A percentile compares a stretch with the other conserved stretches of the same genome.
Conservation (phyloP, 768 basidiomycete genomes). For the Mycena maculata region DNA sequence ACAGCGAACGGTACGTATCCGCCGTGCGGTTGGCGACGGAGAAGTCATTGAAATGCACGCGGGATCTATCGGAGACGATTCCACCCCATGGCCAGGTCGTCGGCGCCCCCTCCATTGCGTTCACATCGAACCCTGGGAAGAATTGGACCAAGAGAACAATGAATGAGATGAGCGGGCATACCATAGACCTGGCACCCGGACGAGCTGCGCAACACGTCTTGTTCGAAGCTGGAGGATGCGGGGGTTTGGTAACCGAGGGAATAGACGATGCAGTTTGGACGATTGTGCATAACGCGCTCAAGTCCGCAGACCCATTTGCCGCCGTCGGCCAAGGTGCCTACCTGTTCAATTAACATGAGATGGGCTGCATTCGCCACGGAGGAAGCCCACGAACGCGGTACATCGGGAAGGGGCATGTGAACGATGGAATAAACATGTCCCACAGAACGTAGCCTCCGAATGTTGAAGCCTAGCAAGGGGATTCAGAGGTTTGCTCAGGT, state of each 20-base stretch:
- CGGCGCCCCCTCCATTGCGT: not conserved
- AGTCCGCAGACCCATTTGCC: constrained; percentile 63
- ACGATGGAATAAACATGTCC: constrained; percentile 47
- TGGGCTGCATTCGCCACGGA: no score
- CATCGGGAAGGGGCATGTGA: constrained; percentile 43
- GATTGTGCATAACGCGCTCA: constrained; percentile 50
- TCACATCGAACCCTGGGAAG: constrained; percentile 25
- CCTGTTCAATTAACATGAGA: not conserved
- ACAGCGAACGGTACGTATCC: constrained; percentile 56
- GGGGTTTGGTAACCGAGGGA: constrained; percentile 57
- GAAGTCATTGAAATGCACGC: constrained; percentile 57
- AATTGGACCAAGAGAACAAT: no score
- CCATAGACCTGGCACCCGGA: constrained; percentile 50
- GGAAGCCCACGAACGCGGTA: constrained; percentile 37
- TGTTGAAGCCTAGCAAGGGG: not conserved
- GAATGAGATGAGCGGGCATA: not conserved
- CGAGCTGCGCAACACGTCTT: constrained; percentile 45
- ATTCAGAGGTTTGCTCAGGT: not conserved
- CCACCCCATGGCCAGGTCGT: constrained; percentile 30
- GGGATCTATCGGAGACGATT: constrained; percentile 44
- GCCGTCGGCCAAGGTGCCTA: constrained; percentile 21
- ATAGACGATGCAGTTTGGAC: constrained; percentile 57
- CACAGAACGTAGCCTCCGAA: constrained; percentile 34
- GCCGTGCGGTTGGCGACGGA: constrained; percentile 50
- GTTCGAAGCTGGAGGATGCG: constrained; percentile 54